phyloP scores from a whole-genome alignment of 352 stramenopile genomes.

The Globisporangium irregulare region DNA sequence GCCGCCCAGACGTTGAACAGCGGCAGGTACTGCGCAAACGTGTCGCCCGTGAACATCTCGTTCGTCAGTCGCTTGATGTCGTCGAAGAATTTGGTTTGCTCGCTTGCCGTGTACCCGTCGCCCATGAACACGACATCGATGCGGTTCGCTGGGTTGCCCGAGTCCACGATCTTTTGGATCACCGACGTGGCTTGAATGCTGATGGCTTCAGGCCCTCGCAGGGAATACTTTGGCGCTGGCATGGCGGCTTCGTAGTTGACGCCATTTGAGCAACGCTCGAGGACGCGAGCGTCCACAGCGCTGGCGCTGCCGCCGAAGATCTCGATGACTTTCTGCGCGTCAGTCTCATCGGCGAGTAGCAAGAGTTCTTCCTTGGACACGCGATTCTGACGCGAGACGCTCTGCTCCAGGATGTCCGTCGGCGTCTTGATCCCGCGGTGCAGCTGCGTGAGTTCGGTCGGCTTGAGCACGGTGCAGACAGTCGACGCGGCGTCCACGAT shows the following conservation, averaged over 20 bases:
- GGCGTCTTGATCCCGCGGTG: constrained; percentile 15
- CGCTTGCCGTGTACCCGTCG: constrained; percentile 33
- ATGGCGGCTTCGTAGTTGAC: not conserved
- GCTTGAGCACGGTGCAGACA: constrained; percentile 17
- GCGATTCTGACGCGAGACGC: constrained; percentile 17
- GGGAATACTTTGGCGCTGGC: too few relatives aligned
- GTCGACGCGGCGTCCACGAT: constrained; percentile 8
- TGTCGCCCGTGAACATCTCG: constrained; percentile 37
- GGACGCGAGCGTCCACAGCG: not conserved
- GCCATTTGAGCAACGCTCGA: not conserved
- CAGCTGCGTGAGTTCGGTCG: constrained; percentile 15
- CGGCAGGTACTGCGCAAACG: constrained; percentile 27
- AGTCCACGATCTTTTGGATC: constrained; percentile 33
- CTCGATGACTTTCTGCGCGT: constrained; percentile 17
- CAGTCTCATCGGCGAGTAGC: constrained; percentile 3
- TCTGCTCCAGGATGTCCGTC: constrained; percentile 16
- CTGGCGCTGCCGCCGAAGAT: constrained; percentile 16
- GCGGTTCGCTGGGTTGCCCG: constrained; percentile 30
- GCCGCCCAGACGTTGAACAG: constrained; percentile 33
- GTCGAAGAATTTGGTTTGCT: constrained; percentile 28
- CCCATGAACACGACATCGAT: constrained; percentile 49
- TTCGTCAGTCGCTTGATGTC: constrained; percentile 34
- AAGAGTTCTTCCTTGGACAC: constrained; percentile 14
- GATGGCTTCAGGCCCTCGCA: too few relatives aligned
- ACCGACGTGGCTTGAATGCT: not conserved